These are phyloP conservation scores for Diaporthe citriasiana DNA, from an alignment of 2,329 filamentous ascomycete species.

Conservation along the genomic window DNA sequence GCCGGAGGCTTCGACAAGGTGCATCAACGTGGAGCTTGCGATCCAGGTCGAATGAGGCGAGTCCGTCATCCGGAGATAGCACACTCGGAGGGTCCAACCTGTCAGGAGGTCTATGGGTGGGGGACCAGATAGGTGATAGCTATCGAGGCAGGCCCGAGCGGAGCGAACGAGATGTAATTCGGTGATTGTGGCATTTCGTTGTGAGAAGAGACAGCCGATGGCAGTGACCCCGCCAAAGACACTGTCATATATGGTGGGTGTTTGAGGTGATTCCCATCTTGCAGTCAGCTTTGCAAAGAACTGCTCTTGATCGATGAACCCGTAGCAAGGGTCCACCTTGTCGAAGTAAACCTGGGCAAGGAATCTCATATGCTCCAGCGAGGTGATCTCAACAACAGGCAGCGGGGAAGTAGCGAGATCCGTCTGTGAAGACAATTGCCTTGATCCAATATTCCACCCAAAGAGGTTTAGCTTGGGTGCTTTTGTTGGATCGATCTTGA, in stretches of 20 bases:
- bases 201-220: conserved; percentile 66
- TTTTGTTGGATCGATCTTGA: conserved; percentile 66
- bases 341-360: conserved; percentile 65
- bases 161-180: conserved; percentile 63
- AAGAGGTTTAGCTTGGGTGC: conserved; percentile 68
- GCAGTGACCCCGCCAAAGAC: conserved; percentile 69
- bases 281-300: conserved; percentile 50
- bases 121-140: conserved; percentile 52
- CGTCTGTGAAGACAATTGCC: conserved; percentile 47
- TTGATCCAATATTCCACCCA: conserved; percentile 64
- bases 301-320: conserved; percentile 58
- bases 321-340: conserved; percentile 66
- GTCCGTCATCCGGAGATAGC: conserved; percentile 67
- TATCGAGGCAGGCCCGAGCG: conserved; percentile 59
- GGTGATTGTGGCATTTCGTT: conserved; percentile 53
- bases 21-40: conserved; percentile 70
- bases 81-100: conserved; percentile 66
- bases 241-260: conserved; percentile 57
- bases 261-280: conserved; percentile 52
- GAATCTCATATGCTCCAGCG: conserved; percentile 61
- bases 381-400: conserved; percentile 62
- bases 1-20: conserved; percentile 68
- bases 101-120: conserved; percentile 58
- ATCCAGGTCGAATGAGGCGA: conserved; percentile 70
- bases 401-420: conserved; percentile 45